Evolutionary conservation across 2,329 filamentous ascomycete species (phyloP), one percentile per base, ranked within the genome.

Genomic region (Diaporthe capsici): DNA sequence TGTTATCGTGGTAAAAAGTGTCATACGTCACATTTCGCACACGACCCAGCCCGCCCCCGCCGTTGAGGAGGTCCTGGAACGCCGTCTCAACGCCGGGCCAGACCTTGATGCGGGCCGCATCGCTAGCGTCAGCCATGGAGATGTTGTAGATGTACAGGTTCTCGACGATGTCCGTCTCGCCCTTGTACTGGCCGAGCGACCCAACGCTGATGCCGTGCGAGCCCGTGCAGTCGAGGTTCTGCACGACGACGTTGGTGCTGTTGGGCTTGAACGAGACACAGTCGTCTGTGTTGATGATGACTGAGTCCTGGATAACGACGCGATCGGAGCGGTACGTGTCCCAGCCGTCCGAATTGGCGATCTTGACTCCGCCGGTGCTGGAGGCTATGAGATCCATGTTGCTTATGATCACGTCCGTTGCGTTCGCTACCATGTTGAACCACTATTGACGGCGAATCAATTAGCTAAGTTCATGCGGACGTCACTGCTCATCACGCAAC

Each of bases 101-200:
- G 78, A 92, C 90, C 83, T 93, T 93, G 84, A 93, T 92, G 74
- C 91, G 89, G 0, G 90, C 91, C 60, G 89, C 90, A 77, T 92
- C 88, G 25, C 75, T 76, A 6, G 78, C 74, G 57, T 77, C 71
- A 57, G 74, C 61, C 80, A 82, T 80, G 67, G 75, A 79, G 1
- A 84, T 84, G 12, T 83, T 82, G 17, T 80, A 80, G 31, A 87
- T 84, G 49, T 85, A 84, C 34, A 87, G 77, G 72, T 88, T 87
- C 68, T 82, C 78, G 22, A 88, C 87, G 0, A 80, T 82, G 75
- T 88, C 86, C n/a, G 81, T 80, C 57, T 63, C 73, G 6, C 77
- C 77, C 9, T 79, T 79, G 10, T 79, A 79, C 53, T 84, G 84
- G 0, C 86, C 87, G 8, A 88, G 80, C 2, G 84, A 87, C 5